A percentile compares a stretch with the other conserved stretches of the same genome.
These are phyloP conservation scores for Neurospora sp. DNA, from an alignment of 495 filamentous ascomycete genomes.

Conservation along the genomic window DNA sequence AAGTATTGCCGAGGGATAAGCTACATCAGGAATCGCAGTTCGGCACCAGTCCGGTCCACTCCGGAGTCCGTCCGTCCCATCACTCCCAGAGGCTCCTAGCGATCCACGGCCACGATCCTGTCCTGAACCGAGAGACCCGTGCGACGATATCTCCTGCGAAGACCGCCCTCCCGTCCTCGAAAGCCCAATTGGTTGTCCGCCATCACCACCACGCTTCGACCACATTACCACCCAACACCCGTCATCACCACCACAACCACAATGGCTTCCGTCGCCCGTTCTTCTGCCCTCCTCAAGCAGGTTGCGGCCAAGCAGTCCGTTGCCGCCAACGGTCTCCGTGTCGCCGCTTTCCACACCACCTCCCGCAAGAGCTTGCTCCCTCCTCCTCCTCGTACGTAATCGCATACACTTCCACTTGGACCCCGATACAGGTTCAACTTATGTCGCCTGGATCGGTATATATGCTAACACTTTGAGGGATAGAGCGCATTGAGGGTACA, in stretches of 20 bases:
- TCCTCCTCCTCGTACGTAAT: conserved; percentile 18
- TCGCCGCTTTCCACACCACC: conserved; percentile 66
- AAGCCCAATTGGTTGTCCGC: not conserved
- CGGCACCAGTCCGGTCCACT: not conserved
- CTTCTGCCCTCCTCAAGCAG: conserved; percentile 44
- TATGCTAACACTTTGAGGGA: conserved; percentile 21
- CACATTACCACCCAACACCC: not conserved
- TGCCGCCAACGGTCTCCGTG: conserved; percentile 26
- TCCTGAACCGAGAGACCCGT: not conserved
- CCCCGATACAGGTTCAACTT: not conserved
- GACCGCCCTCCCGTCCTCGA: not conserved
- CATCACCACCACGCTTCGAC: not conserved
- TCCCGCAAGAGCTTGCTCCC: conserved; percentile 58
- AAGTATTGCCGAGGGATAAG: not conserved
- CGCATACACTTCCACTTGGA: conserved; percentile 5
- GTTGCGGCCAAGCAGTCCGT: conserved; percentile 15
- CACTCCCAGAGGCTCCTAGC: not conserved
- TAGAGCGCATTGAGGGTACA: conserved; percentile 70
- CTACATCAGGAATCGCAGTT: not conserved
- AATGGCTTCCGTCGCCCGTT: conserved; percentile 48
- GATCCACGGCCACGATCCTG: not conserved
- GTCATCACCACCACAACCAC: not conserved
- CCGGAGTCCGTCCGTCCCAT: not conserved
- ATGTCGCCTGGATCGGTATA: conserved; percentile 4
- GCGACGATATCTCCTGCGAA: not conserved